These are phyloP conservation scores for Haberlea rhodopensis DNA, from an alignment of 257 asterid genomes.

Conservation along the genomic window DNA sequence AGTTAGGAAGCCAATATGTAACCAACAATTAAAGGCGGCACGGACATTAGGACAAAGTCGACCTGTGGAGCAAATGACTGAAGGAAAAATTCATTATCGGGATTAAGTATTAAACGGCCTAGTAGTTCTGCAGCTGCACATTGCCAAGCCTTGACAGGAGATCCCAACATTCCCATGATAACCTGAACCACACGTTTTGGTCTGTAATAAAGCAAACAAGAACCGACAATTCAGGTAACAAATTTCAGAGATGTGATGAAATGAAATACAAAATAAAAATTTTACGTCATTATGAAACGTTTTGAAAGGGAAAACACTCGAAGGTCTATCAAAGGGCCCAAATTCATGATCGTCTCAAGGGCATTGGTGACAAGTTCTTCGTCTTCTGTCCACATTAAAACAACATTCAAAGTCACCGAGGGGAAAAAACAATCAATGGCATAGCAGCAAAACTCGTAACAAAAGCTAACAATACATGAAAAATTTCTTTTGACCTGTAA, in stretches of 20 bases:
- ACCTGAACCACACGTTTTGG: conserved; percentile 86
- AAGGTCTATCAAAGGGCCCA: conserved; percentile 86
- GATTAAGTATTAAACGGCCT: conserved; percentile 88
- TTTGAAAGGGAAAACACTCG: conserved; percentile 87
- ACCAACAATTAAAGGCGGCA: background rate
- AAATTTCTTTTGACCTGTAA: conserved; percentile 54
- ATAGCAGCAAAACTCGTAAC: background rate
- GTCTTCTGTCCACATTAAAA: conserved; percentile 60
- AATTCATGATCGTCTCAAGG: conserved; percentile 81
- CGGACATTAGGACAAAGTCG: background rate
- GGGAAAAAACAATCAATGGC: background rate
- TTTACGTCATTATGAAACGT: conserved; percentile 87
- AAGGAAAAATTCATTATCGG: conserved; percentile 89
- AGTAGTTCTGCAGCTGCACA: conserved; percentile 93
- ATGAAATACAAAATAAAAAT: conserved; percentile 14
- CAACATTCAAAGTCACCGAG: background rate
- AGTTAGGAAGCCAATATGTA: conserved; percentile 12
- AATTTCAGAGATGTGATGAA: conserved; percentile 5
- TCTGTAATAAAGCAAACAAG: conserved; percentile 35
- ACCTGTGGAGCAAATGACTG: conserved; percentile 90
- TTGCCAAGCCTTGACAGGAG: conserved; percentile 91
- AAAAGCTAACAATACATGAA: background rate
- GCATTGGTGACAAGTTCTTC: conserved; percentile 94
- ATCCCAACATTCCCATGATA: conserved; percentile 80
- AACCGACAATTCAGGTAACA: conserved; percentile 23